phyloP scores from a whole-genome alignment of 2,329 filamentous ascomycete species.

The Onygenales sp. region DNA sequence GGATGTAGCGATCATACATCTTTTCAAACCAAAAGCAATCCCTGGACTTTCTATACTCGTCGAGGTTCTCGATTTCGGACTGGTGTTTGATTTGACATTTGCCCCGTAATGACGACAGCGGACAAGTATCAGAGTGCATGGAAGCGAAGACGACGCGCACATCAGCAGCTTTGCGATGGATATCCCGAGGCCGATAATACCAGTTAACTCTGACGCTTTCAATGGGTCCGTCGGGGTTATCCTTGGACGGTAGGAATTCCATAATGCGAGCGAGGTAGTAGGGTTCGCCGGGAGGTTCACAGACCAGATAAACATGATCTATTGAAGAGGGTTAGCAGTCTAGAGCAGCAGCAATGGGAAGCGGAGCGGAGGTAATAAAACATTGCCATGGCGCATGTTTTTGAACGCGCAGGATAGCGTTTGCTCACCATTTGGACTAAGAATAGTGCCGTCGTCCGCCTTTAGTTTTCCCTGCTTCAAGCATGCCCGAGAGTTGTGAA shows the following conservation, averaged over 20 bases:
- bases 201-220: conserved; percentile 91
- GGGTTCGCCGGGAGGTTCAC: conserved; percentile 92
- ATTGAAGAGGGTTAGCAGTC: conserved; percentile 13
- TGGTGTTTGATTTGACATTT: conserved; percentile 88
- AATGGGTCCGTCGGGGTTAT: conserved; percentile 62
- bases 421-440: conserved; percentile 73
- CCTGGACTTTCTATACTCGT: conserved; percentile 72
- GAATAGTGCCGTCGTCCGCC: conserved; percentile 80
- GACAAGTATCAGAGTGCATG: conserved; percentile 97
- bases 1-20: conserved; percentile 95
- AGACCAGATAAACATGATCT: conserved; percentile 92
- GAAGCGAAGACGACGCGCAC: conserved; percentile 87
- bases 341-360: neutral
- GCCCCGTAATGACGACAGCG: conserved; percentile 81
- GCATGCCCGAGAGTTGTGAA: conserved; percentile 60
- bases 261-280: conserved; percentile 97
- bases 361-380: neutral
- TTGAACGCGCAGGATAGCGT: neutral
- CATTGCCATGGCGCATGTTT: neutral
- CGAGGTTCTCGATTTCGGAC: conserved; percentile 72
- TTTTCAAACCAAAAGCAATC: conserved; percentile 97
- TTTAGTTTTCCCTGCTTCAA: conserved; percentile 69
- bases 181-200: conserved; percentile 96
- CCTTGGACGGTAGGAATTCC: conserved; percentile 84
- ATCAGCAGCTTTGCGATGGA: conserved; percentile 83